A percentile compares a stretch with the other conserved stretches of the same genome.
These are phyloP conservation scores for Chlorella sp. DNA, from an alignment of 139 green algal genomes.

Conservation along the genomic window DNA sequence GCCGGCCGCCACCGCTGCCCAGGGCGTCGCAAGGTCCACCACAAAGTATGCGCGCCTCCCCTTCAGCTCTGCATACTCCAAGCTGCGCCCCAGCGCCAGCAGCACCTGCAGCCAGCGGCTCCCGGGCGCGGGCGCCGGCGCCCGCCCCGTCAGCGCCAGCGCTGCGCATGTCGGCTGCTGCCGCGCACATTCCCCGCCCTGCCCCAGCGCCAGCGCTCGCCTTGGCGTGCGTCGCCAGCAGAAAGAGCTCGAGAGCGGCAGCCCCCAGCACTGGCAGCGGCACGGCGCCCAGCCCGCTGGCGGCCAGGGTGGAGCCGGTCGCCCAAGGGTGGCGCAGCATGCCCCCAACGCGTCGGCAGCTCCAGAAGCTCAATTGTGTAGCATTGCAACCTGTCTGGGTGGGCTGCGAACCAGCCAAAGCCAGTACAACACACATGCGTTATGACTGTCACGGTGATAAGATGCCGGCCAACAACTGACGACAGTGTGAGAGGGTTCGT, in stretches of 20 bases:
- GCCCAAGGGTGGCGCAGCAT: too few species aligned
- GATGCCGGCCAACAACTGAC: not conserved
- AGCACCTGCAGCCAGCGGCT: slow-evolving; percentile 2
- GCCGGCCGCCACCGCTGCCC: not conserved
- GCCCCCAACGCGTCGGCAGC: not conserved
- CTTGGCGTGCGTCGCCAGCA: slow-evolving; percentile 3
- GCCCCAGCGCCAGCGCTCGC: not conserved
- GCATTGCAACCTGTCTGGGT: not conserved
- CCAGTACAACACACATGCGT: not conserved
- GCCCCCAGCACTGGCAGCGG: not conserved
- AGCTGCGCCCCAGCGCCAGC: slow-evolving; percentile 1
- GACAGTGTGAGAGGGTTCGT: not conserved
- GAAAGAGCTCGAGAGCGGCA: not conserved
- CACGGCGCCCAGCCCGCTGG: not conserved
- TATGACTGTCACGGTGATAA: not conserved
- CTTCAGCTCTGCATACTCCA: not conserved
- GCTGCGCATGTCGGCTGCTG: not conserved
- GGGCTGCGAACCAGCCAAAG: not conserved
- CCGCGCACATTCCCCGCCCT: not conserved
- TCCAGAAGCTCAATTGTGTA: not conserved
- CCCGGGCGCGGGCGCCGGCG: not conserved
- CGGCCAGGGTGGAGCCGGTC: too few species aligned
- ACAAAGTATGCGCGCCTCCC: slow-evolving; percentile 5
- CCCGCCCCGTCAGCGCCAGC: not conserved
- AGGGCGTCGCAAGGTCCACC: slow-evolving; percentile 12